Conservation (phyloP, 2,329 filamentous ascomycete species). For the Diplodia intermedia region DNA sequence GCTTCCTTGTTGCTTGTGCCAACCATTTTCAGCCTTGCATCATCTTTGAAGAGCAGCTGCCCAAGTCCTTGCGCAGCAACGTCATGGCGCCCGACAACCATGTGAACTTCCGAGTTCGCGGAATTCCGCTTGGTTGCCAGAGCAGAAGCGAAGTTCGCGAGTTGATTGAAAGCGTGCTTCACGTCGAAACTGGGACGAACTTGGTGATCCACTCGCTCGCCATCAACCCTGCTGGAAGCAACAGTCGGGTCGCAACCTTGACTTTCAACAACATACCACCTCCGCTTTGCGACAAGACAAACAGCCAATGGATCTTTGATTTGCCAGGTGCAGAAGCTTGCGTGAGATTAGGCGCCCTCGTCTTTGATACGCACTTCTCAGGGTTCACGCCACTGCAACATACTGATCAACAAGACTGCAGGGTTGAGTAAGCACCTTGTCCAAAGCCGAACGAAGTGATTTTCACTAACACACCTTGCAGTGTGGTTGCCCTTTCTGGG, state of each 20-base stretch:
- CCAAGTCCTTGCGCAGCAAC: not conserved
- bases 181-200: not conserved
- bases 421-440: not conserved
- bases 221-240: not conserved
- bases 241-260: not conserved
- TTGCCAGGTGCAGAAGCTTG: too few species aligned
- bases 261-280: not conserved
- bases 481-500: slow-evolving; percentile 35
- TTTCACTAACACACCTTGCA: not conserved
- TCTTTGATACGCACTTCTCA: slow-evolving; percentile 32
- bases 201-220: not conserved
- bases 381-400: slow-evolving; percentile 31
- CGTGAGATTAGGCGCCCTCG: too few species aligned
- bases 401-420: not conserved
- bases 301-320: not conserved
- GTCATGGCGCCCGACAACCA: not conserved
- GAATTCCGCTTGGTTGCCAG: not conserved
- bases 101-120: not conserved
- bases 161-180: not conserved
- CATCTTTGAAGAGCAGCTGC: not conserved
- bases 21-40: not conserved
- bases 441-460: too few species aligned
- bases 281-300: not conserved
- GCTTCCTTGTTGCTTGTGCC: not conserved
- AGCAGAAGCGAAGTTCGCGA: not conserved